Percentiles rank a stretch among this genome's conserved stretches.
Conservation (phyloP, 805 yeast species). For the Kurtzmaniella cleridarum region DNA sequence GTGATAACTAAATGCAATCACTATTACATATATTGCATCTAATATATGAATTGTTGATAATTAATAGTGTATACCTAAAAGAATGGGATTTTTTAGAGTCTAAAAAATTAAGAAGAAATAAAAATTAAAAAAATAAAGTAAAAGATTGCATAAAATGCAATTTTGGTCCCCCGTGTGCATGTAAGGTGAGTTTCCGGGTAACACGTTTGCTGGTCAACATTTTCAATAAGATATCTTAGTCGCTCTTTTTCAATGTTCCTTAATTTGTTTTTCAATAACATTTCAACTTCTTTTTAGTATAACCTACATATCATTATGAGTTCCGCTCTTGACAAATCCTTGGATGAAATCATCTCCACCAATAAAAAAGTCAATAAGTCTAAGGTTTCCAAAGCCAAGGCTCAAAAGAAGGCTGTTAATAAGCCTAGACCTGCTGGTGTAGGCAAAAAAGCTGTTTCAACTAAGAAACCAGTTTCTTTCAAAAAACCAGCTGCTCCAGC, state of each 20-base stretch:
- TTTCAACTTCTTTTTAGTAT: background rate
- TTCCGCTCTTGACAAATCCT: constrained; percentile 81
- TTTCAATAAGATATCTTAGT: background rate
- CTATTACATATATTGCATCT: too few relatives aligned
- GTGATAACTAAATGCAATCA: too few relatives aligned
- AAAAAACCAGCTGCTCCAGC: constrained; percentile 21
- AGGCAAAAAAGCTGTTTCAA: constrained; percentile 28
- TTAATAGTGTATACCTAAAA: too few relatives aligned
- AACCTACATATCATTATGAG: constrained; percentile 45
- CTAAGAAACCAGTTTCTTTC: constrained; percentile 26
- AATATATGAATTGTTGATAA: too few relatives aligned
- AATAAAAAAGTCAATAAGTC: constrained; percentile 32
- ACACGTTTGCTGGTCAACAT: background rate
- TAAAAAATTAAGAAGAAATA: too few relatives aligned
- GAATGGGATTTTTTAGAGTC: too few relatives aligned
- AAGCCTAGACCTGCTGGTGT: constrained; percentile 18
- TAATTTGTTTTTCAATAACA: background rate
- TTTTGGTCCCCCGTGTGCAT: too few relatives aligned
- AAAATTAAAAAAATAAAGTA: too few relatives aligned
- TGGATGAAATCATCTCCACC: constrained; percentile 83
- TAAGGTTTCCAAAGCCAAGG: constrained; percentile 21
- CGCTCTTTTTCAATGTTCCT: background rate
- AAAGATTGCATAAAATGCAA: too few relatives aligned
- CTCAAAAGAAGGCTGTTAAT: constrained; percentile 20
- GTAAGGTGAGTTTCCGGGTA: constrained; percentile 1